Evolutionary conservation across 495 filamentous ascomycete genomes (phyloP).

Genomic region (Parmelia sp.): DNA sequence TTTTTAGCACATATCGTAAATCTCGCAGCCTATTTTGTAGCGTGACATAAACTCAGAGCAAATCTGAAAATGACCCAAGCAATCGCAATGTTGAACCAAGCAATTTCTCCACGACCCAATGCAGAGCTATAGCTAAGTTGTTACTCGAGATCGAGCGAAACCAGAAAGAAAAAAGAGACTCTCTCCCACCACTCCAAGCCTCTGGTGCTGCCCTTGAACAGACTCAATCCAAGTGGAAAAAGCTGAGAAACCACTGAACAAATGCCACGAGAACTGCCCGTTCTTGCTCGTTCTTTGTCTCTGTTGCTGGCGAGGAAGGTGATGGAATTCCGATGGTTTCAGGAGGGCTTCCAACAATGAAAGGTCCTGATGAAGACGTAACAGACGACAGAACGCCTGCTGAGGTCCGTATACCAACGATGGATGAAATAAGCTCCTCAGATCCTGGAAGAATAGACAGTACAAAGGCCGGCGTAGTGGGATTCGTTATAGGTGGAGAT

Average conservation of each 20-base stretch:
- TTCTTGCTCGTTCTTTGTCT: constrained; percentile 15
- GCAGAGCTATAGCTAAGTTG: constrained; percentile 5
- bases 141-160: not conserved
- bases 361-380: constrained; percentile 20
- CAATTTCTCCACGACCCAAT: constrained; percentile 8
- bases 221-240: constrained; percentile 12
- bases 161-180: not conserved
- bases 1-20: constrained; percentile 31
- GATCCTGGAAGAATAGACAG: constrained; percentile 7
- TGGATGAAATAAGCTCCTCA: constrained; percentile 19
- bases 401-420: constrained; percentile 18
- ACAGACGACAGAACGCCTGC: constrained; percentile 20
- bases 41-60: constrained; percentile 5
- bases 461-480: not conserved
- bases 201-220: not conserved
- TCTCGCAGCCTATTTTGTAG: constrained; percentile 7
- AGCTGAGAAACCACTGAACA: constrained; percentile 26
- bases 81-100: not conserved
- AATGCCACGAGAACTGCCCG: constrained; percentile 25
- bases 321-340: constrained; percentile 5
- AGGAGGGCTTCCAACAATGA: constrained; percentile 19
- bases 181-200: not conserved
- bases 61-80: constrained; percentile 11
- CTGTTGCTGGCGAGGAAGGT: constrained; percentile 8
- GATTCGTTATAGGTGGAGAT: not conserved